Evolutionary conservation across 1,139 yeast species (phyloP), one percentile per base, ranked within the genome.

Genomic region (Starmera stellimalicola): DNA sequence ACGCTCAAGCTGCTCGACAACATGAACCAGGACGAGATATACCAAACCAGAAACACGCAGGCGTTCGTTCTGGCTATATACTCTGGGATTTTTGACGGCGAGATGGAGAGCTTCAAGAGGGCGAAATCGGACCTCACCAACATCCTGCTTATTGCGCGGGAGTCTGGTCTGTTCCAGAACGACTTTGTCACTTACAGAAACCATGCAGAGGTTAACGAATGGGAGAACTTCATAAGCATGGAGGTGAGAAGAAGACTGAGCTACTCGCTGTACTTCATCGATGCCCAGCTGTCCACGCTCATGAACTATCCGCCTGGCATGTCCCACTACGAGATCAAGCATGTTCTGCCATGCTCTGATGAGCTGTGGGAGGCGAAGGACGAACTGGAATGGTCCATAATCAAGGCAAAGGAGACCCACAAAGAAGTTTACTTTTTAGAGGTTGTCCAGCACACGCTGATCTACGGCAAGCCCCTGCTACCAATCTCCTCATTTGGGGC

Each of bases 281-380:
- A 31, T 26, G 17, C 18, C 12, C 29, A 31, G 18, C 11, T 31
- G n/a, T 23, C 27, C 6, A 27, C 30, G 5, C n/a, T 31, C 8
- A 19, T 31, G 8, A 31, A 27, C 16, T 31, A 31, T 27, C 33
- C 33, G 9, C 33, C 33, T 16, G 15, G 7, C 10, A 8, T 27
- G 9, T 31, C 33, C 5, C 30, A 31, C 23, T 31, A 31, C 27
- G 33, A 31, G 15, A 27, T 31, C 7, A 31, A 26, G 18, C 33
- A 31, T 17, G 14, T 20, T 12, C 14, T 31, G 5, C 33, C 33
- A 9, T 31, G 33, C 18, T 15, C 27, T n/a, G 33, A 31, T 18
- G 26, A 20, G 9, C 8, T 31, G 11, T 31, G 33, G 33, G 18
- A 18, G 3, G 32, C 32, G 2, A n/a, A 11, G 9, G n/a, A 16